Evolutionary conservation across 768 basidiomycete genomes (phyloP).

Genomic region (Nidularia sp.): DNA sequence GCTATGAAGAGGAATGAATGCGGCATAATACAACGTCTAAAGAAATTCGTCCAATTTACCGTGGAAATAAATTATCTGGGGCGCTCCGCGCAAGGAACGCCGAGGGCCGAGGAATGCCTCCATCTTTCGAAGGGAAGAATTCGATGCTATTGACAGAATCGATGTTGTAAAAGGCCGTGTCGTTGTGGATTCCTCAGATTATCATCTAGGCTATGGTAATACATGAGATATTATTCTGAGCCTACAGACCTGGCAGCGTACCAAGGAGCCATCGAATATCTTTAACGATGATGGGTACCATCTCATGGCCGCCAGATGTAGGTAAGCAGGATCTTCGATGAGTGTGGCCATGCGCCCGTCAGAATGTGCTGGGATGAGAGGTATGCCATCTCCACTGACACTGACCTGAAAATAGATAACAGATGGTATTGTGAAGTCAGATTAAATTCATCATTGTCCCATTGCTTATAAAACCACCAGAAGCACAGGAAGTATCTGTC

Average conservation of each 20-base stretch:
- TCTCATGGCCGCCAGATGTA: constrained; percentile 30
- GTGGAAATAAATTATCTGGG: constrained; percentile 21
- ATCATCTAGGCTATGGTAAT: constrained; percentile 6
- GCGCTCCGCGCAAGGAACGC: constrained; percentile 21
- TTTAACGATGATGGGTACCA: constrained; percentile 38
- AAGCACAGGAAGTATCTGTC: constrained; percentile 37
- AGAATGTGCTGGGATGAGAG: constrained; percentile 17
- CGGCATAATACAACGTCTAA: constrained; percentile 4
- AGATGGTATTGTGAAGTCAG: constrained; percentile 4
- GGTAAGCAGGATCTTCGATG: constrained; percentile 25
- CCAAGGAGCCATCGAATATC: constrained; percentile 26
- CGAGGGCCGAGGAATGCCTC: constrained; percentile 22
- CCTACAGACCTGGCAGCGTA: constrained; percentile 18
- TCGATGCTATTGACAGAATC: constrained; percentile 44
- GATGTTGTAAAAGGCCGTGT: constrained; percentile 60
- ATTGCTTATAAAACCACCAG: constrained; percentile 35
- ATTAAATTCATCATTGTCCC: constrained; percentile 28
- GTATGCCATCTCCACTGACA: constrained; percentile 21
- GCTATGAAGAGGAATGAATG: constrained; percentile 15
- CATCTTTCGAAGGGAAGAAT: constrained; percentile 36
- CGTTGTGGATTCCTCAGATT: constrained; percentile 21
- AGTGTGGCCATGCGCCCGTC: constrained; percentile 31
- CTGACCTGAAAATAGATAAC: constrained; percentile 14
- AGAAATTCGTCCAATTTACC: constrained; percentile 13
- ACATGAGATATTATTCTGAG: neutral